Evolutionary conservation across 176 grass and related monocot genomes (phyloP).

Genomic region (Phoenix dactylifera): DNA sequence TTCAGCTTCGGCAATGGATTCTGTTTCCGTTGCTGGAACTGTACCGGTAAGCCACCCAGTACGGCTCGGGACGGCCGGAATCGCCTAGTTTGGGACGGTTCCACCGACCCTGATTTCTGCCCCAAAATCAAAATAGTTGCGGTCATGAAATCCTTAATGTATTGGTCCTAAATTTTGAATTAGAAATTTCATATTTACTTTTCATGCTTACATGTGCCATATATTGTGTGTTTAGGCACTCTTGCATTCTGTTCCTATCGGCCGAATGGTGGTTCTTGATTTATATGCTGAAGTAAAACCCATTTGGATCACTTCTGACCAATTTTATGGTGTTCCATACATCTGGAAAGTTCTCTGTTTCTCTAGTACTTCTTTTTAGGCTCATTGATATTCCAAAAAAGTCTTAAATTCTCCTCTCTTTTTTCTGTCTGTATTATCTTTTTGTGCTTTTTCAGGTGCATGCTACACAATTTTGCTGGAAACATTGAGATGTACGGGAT

Average conservation of each 20-base stretch:
- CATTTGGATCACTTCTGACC: constrained; percentile 67
- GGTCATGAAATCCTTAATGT: no score
- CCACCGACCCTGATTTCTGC: no score
- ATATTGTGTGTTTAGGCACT: constrained; percentile 43
- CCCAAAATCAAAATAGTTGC: no score
- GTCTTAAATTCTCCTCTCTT: no score
- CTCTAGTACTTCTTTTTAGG: background rate
- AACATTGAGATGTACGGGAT: constrained; percentile 90
- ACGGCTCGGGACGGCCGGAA: no score
- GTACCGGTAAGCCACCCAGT: no score
- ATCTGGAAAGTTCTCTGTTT: constrained; percentile 60
- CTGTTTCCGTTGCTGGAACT: no score
- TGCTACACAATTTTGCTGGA: constrained; percentile 88
- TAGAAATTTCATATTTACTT: no score
- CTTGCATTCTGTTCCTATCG: constrained; percentile 80
- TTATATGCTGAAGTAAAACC: constrained; percentile 93
- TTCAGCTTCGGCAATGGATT: no score
- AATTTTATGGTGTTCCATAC: constrained; percentile 90
- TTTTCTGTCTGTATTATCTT: background rate
- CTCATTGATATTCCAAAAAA: no score
- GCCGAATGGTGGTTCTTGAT: constrained; percentile 85
- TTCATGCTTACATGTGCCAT: background rate
- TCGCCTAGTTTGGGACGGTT: no score
- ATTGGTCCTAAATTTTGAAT: no score
- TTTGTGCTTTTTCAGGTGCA: constrained; percentile 48